Evolutionary conservation across 768 basidiomycete genomes (phyloP), one percentile per base, ranked within the genome.

Genomic region (Leccinum subgranulosum): DNA sequence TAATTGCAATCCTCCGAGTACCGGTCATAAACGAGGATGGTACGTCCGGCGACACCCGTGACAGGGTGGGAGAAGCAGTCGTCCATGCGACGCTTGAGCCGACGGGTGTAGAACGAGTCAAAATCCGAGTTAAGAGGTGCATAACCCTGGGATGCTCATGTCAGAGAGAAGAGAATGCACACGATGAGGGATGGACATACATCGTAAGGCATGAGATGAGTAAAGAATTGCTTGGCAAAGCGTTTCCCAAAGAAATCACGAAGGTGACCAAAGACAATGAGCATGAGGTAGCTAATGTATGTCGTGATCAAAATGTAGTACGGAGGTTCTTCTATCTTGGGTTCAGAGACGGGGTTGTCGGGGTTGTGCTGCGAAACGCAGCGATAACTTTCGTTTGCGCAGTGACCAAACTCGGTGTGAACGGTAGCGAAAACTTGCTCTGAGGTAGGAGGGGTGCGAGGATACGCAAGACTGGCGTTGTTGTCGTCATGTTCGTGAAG

Each of bases 91-190:
- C 82, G 79, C 72, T 98, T 98, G 62, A 98, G 84, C 4, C 95
- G 88, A 51, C 96, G 92, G 58, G 95, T 96, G 80, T 98, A 98
- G 78, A 98, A 99, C 6, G 97, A 98, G 73, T 98, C 96, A 64
- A 98, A 98, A 72, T 98, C 97, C 9, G 94, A 97, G 75, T 94
- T 96, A 59, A 98, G 81, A 6, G 97, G 91, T 2, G 95, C 96
- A 68, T 97, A 95, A 56, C 96, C 97, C 94, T 98, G 72, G 43
- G n/a, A 51, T 15, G 23, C 0, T 29, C 17, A 12, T 31, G 50
- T 64, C 15, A 66, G 53, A 49, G 43, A 57, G 41, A 55, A 27
- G 52, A 5, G 14, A 46, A 57, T 55, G n/a, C 33, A 56, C 17
- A 51, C 21, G 21, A 60, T 51, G 48, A 17, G 36, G 33, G 15